A percentile compares a stretch with the other conserved stretches of the same genome.
Conservation (phyloP, 177 flowering plant genomes). For the Telopea speciosissima region DNA sequence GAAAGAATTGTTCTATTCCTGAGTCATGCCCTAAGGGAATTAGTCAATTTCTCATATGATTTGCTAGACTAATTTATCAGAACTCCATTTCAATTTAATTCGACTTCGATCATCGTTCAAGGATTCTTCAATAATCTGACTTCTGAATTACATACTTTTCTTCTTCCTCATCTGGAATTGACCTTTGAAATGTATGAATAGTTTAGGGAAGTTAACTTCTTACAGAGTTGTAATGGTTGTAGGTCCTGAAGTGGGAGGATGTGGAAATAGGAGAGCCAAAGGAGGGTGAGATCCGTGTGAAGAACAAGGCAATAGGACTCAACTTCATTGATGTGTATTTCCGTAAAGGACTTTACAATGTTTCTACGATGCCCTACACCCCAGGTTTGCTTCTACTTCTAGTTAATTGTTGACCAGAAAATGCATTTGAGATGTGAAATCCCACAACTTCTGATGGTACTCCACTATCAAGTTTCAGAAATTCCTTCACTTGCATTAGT, state of each 20-base stretch:
- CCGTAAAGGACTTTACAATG: conserved; percentile 75
- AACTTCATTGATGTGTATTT: conserved; percentile 81
- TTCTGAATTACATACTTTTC: no score
- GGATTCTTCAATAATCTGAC: neutral
- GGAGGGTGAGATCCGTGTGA: conserved; percentile 83
- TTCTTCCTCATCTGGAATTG: neutral
- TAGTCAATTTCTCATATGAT: no score
- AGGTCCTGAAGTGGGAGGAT: conserved; percentile 96
- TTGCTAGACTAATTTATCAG: no score
- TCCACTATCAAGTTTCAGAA: no score
- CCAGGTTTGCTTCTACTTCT: conserved; percentile 46
- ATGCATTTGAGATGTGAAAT: neutral
- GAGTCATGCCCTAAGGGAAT: no score
- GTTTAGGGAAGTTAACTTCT: neutral
- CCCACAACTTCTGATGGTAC: no score
- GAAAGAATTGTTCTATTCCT: no score
- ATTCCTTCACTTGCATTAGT: no score
- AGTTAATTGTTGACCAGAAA: neutral
- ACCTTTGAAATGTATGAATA: neutral
- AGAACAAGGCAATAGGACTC: conserved; percentile 75
- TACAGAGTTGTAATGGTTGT: neutral
- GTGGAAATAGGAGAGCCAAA: conserved; percentile 76
- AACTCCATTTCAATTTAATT: neutral
- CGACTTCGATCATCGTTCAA: no score
- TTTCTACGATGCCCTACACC: conserved; percentile 47